Base-by-base conservation (phyloP, 75 land plant genomes). In the Chamaecyparis obtusa region DNA sequence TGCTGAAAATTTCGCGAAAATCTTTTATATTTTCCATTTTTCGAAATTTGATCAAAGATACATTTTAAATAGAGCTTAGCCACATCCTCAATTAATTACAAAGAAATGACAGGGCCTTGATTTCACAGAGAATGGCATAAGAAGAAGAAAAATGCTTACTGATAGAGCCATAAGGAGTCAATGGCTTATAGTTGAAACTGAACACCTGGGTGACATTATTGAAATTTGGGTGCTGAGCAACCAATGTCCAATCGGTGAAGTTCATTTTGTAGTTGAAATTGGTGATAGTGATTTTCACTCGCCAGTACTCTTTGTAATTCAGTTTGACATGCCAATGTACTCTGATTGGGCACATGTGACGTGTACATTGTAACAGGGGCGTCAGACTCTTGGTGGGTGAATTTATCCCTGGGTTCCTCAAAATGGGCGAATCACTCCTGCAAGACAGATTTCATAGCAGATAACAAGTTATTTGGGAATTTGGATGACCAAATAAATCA, bases 251-350 rank as follows among this genome's bases (percentile, higher is more conserved):
- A 49, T 91, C 89, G 2, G 95, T 88, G 92, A 92, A 93, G 84
- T 96, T 95, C 91, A 88, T 90, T 24, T 89, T 86, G 88, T 96
- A 92, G 74, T 95, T 95, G 87, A 95, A 92, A 88, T 96, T 96
- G 39, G 95, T 95, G 41, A 96, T 91, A 21, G 94, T 93, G 86
- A 96, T 75, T 89, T 96, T 96, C 78, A 93, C 97, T 46, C 98
- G 79, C 98, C 98, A 96, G 85, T 96, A 96, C 32, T 92, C 94
- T 90, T 95, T 90, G 90, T 95, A 96, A 69, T 95, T 96, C 80
- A 90, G 90, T 87, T 96, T 96, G 11, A 96, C 95, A 86, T 96
- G 98, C 98, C 98, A 96, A 83, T 96, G 98, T 24, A 96, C 88
- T 81, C 95, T 90, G n/a, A 96, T 86, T 3, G 98, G 98, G 86